A percentile compares a stretch with the other conserved stretches of the same genome.
These are phyloP conservation scores for Pedinophyceae sp. DNA, from an alignment of 139 green algal species.

Conservation along the genomic window DNA sequence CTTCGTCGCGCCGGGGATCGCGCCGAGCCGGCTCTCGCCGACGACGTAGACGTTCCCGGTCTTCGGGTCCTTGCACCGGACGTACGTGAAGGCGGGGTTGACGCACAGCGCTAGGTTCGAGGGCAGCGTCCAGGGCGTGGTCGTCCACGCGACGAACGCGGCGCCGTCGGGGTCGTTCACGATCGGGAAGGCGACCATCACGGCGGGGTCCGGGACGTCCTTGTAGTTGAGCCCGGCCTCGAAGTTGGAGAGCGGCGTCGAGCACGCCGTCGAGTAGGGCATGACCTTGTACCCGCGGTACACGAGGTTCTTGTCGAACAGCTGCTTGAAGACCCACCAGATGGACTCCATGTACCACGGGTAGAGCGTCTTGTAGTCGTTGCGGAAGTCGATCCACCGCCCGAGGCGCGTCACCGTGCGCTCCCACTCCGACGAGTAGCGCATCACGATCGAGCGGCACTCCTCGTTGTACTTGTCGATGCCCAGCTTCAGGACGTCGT, in stretches of 20 bases:
- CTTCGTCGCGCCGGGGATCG: conserved; percentile 70
- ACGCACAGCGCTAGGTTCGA: conserved; percentile 96
- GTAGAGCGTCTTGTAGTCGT: conserved; percentile 99
- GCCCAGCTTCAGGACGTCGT: conserved; percentile 82
- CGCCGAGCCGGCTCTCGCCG: conserved; percentile 53
- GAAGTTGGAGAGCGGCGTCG: conserved; percentile 94
- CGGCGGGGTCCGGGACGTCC: conserved; percentile 51
- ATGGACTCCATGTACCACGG: conserved; percentile 89
- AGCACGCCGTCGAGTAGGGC: conserved; percentile 90
- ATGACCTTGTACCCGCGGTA: conserved; percentile 99
- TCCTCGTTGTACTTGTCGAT: conserved; percentile 99
- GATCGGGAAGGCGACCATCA: conserved; percentile 66
- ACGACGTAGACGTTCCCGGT: conserved; percentile 77
- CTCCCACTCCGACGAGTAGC: conserved; percentile 92
- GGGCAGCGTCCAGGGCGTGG: conserved; percentile 90
- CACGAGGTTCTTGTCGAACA: conserved; percentile 86
- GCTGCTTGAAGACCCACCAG: conserved; percentile 96
- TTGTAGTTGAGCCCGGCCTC: conserved; percentile 99
- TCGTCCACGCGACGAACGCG: conserved; percentile 89
- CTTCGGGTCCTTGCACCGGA: conserved; percentile 47
- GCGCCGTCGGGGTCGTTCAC: conserved; percentile 51
- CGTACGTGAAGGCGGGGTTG: conserved; percentile 77
- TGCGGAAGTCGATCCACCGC: conserved; percentile 98
- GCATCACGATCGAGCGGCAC: conserved; percentile 95
- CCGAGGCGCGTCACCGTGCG: conserved; percentile 79